These are phyloP conservation scores for Aspergillus tanneri DNA, from an alignment of 2,329 filamentous ascomycete species.

Conservation along the genomic window DNA sequence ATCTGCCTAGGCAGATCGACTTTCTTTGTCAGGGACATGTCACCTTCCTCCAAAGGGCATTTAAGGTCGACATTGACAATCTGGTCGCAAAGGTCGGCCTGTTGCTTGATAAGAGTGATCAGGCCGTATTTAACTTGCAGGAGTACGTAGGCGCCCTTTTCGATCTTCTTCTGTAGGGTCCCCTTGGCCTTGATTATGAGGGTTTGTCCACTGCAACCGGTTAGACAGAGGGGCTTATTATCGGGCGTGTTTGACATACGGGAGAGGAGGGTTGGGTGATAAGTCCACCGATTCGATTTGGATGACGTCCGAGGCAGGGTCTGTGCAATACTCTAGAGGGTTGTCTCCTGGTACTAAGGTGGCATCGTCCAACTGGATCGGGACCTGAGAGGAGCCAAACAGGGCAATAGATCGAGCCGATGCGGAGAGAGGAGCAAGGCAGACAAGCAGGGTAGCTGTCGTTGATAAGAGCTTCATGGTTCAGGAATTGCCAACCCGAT, in stretches of 20 bases:
- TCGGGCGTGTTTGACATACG: constrained; percentile 60
- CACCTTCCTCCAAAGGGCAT: constrained; percentile 82
- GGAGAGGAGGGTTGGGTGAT: constrained; percentile 76
- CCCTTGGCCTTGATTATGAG: constrained; percentile 79
- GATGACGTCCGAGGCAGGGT: constrained; percentile 69
- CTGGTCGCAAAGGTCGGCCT: constrained; percentile 83
- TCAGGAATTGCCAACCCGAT: neutral
- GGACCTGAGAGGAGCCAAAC: constrained; percentile 53
- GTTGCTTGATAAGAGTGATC: constrained; percentile 80
- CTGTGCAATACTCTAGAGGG: constrained; percentile 74
- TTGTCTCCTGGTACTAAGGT: constrained; percentile 77
- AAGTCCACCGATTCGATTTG: constrained; percentile 77
- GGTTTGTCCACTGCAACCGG: constrained; percentile 63
- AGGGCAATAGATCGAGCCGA: constrained; percentile 45
- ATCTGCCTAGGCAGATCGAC: constrained; percentile 85
- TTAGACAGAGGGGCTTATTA: constrained; percentile 13
- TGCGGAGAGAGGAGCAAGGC: constrained; percentile 47
- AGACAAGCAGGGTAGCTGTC: constrained; percentile 40
- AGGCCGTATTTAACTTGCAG: constrained; percentile 91
- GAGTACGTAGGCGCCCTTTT: constrained; percentile 75
- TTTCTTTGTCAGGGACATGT: constrained; percentile 70
- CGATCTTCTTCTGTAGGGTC: constrained; percentile 68
- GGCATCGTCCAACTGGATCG: constrained; percentile 48
- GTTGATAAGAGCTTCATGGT: constrained; percentile 45
- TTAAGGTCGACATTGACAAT: constrained; percentile 81